Evolutionary conservation across 1,139 yeast genomes (phyloP), one percentile per base, ranked within the genome.

Genomic region (Citeromyces hawaiiensis): DNA sequence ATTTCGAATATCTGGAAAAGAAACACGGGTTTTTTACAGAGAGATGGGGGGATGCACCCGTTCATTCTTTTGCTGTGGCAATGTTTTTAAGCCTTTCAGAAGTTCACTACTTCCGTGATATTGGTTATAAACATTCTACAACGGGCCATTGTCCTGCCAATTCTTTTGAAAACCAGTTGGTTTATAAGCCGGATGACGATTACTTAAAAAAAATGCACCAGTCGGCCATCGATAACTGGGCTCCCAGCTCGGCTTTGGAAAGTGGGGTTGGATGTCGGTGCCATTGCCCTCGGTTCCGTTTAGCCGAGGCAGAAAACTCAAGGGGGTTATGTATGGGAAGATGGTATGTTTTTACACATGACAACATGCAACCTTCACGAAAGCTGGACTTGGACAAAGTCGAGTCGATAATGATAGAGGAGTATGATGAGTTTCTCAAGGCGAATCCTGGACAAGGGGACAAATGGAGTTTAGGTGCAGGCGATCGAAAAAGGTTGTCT

Each of bases 1-100:
- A 79, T 53, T 83, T 82, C 54, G 59, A 76, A 31, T 73, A 66
- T 46, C 59, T 87, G 40, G 96, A 87, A 42, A 42, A 57, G 10
- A 66, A 77, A 10, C 86, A 88, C 8, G 96, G 96, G 0, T 87
- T 87, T 53, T 85, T 76, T 67, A 69, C 70, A 40, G 96, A 87
- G 55, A 62, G 96, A 52, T 87, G 96, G 96, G 96, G 96, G 1
- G 96, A 87, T 64, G 96, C 96, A 0, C 94, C 96, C 0, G 76
- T 87, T 2, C 96, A 86, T 56, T 80, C 94, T 2, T 61, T 87
- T 17, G 96, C 91, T 0, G 70, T 82, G 5, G 93, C 86, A 0
- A 66, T 87, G 70, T 64, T 81, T 51, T 60, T 86, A 37, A 68
- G 79, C 41, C 55, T 77, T 2, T 63, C 72, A 4, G 85, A 86